Percentiles rank a stretch among this genome's conserved stretches.
Conservation (phyloP, 352 stramenopile genomes). For the Phytopythium sindhum region DNA sequence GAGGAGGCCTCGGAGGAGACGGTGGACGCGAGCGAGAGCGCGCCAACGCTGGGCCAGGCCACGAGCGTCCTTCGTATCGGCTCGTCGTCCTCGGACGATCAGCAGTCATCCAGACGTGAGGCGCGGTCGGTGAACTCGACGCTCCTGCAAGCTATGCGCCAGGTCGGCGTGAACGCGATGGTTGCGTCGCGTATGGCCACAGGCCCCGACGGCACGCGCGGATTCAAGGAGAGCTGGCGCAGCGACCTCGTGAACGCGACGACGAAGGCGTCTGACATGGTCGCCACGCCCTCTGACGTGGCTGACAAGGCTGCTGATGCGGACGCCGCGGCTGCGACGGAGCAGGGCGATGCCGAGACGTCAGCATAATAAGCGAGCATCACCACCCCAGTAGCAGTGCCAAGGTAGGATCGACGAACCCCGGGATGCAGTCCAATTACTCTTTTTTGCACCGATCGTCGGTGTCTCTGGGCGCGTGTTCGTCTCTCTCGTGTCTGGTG, state of each 20-base stretch:
- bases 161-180: conserved; percentile 56
- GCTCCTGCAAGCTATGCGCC: conserved; percentile 61
- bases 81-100: conserved; percentile 8
- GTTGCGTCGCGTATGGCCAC: conserved; percentile 67
- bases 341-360: neutral
- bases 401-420: conserved; percentile 3
- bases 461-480: neutral
- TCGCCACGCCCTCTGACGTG: neutral
- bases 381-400: neutral
- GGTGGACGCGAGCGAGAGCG: conserved; percentile 12
- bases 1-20: conserved; percentile 13
- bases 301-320: neutral
- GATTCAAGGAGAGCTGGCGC: conserved; percentile 60
- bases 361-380: conserved; percentile 1
- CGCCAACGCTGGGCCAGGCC: conserved; percentile 24
- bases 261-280: neutral
- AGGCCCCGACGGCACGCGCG: conserved; percentile 67
- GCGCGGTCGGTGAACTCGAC: conserved; percentile 64
- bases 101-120: conserved; percentile 24
- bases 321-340: neutral
- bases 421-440: conserved; percentile 4
- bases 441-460: conserved; percentile 5
- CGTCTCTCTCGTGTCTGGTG: neutral
- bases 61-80: conserved; percentile 52
- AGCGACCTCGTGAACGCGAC: conserved; percentile 9